These are phyloP conservation scores for Penicillium sp. DNA, from an alignment of 2,329 filamentous ascomycete species.

Conservation along the genomic window DNA sequence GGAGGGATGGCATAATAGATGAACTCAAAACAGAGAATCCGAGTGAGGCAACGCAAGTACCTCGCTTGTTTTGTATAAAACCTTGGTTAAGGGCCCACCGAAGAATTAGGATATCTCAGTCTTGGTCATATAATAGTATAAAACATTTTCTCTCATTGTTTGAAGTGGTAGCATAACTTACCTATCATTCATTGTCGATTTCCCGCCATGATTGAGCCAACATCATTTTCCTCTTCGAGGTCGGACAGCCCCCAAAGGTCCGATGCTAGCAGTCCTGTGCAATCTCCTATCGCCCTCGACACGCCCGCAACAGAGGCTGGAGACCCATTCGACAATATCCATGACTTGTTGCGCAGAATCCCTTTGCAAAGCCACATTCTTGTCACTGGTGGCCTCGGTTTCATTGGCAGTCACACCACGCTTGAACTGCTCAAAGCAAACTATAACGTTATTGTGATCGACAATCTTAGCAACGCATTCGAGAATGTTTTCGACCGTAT, in stretches of 20 bases:
- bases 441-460: conserved; percentile 45
- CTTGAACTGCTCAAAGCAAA: conserved; percentile 43
- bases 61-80: conserved; percentile 23
- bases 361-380: conserved; percentile 41
- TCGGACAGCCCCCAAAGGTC: conserved; percentile 35
- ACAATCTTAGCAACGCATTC: conserved; percentile 45
- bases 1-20: conserved; percentile 15
- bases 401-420: conserved; percentile 46
- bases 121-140: conserved; percentile 15
- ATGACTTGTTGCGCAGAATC: conserved; percentile 44
- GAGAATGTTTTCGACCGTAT: conserved; percentile 39
- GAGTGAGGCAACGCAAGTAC: conserved; percentile 14
- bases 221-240: conserved; percentile 14
- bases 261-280: conserved; percentile 33
- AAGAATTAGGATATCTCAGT: conserved; percentile 8
- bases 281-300: conserved; percentile 32
- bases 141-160: conserved; percentile 4
- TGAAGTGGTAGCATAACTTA: not conserved
- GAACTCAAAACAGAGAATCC: conserved; percentile 15
- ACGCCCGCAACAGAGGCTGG: conserved; percentile 50
- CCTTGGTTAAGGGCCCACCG: conserved; percentile 8
- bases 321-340: conserved; percentile 47
- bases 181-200: not conserved
- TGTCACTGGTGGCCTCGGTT: conserved; percentile 45
- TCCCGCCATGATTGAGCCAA: conserved; percentile 3